Percentiles rank a stretch among this genome's conserved stretches.
These are phyloP conservation scores for Pelargonium nanum DNA, from an alignment of 345 rosid genomes.

Conservation along the genomic window DNA sequence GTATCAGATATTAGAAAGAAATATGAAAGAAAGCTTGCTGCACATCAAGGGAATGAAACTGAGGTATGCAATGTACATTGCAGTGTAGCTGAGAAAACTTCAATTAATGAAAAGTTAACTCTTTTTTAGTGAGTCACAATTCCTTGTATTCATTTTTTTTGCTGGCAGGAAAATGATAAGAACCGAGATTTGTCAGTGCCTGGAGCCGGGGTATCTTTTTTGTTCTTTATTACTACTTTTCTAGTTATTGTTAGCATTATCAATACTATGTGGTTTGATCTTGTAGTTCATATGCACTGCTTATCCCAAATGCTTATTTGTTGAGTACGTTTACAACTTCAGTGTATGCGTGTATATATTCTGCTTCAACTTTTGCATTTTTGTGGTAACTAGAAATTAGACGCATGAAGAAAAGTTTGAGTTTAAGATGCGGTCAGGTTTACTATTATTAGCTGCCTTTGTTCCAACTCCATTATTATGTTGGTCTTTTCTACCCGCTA, in stretches of 20 bases:
- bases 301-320: not conserved
- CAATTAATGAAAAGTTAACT: not conserved
- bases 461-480: not conserved
- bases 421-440: not conserved
- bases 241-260: not conserved
- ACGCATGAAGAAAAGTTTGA: not conserved
- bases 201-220: conserved; percentile 92
- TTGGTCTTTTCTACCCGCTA: not conserved
- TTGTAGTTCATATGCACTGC: not conserved
- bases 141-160: conserved; percentile 4
- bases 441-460: not conserved
- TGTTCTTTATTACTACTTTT: too few species aligned
- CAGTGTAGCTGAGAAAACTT: conserved; percentile 8
- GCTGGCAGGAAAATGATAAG: conserved; percentile 64
- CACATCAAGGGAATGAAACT: conserved; percentile 46
- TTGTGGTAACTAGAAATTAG: not conserved
- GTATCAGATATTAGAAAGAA: conserved; percentile 85
- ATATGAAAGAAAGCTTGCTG: conserved; percentile 87
- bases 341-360: not conserved
- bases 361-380: not conserved
- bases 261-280: not conserved
- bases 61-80: conserved; percentile 33
- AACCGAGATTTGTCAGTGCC: conserved; percentile 71
- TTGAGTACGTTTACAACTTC: not conserved
- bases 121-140: not conserved